These are phyloP conservation scores for Melanopsichium pennsylvanicum DNA, from an alignment of 1,284 basidiomycete species.

Conservation along the genomic window DNA sequence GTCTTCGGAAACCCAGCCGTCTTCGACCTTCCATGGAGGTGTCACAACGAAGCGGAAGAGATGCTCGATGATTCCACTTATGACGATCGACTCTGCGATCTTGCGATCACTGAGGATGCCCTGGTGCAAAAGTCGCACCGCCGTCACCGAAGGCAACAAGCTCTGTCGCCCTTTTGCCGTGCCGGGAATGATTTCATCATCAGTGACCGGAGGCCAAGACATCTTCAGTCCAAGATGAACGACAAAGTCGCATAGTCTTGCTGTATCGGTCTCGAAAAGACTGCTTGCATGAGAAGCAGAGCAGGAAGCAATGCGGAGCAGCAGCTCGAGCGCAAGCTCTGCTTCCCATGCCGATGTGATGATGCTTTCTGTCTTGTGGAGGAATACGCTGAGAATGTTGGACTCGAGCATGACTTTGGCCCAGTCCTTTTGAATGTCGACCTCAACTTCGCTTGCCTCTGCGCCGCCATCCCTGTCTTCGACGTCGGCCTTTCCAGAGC, in stretches of 20 bases:
- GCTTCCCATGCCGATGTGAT: constrained; percentile 42
- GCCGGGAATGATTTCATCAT: background rate
- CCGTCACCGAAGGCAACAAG: constrained; percentile 50
- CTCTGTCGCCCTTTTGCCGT: background rate
- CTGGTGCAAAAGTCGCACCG: constrained; percentile 73
- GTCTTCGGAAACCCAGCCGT: constrained; percentile 17
- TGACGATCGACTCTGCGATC: constrained; percentile 72
- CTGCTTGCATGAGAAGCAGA: constrained; percentile 25
- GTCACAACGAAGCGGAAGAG: constrained; percentile 79
- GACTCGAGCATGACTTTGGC: constrained; percentile 33
- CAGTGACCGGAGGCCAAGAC: constrained; percentile 31
- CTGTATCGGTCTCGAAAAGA: constrained; percentile 17
- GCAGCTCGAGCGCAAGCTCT: constrained; percentile 30
- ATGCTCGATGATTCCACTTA: constrained; percentile 71
- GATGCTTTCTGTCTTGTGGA: constrained; percentile 33
- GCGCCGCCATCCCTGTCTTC: constrained; percentile 4
- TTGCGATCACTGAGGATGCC: constrained; percentile 75
- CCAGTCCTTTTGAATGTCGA: constrained; percentile 40
- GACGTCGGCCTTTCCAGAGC: background rate
- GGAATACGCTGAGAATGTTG: constrained; percentile 18
- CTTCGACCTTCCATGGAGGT: constrained; percentile 70
- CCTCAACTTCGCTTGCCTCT: constrained; percentile 40
- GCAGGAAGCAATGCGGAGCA: constrained; percentile 36
- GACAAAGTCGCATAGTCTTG: constrained; percentile 28
- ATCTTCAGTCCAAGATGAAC: constrained; percentile 35